Evolutionary conservation across 345 rosid species (phyloP), one percentile per base, ranked within the genome.

Genomic region (Isatis tinctoria): DNA sequence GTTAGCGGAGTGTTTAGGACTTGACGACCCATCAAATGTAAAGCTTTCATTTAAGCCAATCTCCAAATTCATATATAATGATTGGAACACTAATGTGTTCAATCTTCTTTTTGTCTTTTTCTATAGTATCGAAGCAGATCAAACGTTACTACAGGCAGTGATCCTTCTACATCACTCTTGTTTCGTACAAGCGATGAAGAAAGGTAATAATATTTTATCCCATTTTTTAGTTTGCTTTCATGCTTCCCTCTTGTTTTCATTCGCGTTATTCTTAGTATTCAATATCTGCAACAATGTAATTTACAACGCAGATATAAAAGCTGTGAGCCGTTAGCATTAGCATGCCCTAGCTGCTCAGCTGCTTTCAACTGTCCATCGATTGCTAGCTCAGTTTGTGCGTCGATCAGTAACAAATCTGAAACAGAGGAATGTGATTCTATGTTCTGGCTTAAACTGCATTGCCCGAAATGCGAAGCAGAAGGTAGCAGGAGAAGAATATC

Each of bases 21-120:
- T 92, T 51, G 99, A n/a, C n/a, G n/a, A 95, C 79, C 83, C 97
- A 70, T 88, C 97, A 43, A 92, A 86, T 96, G 99, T 95, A 84
- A 81, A 43, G 36, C 39, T 39, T 56, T 54, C 58, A 72, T 59
- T 53, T 20, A 4, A 57, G 69, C 67, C 8, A 14, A 36, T 51
- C 72, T 53, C 22, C 36, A 13, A 37, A 16, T 32, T 39, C 44
- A 27, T 33, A 16, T 22, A 22, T 18, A 28, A 22, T 35, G 54
- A 35, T 33, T 51, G 16, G 56, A 41, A n/a, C n/a, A 60, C 53
- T 60, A 44, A 48, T 70, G 18, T 17, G 5, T 77, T 44, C 24
- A 22, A 1, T 22, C 8, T 18, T 0, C 9, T 37, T 37, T 67
- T 66, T 49, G n/a, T n/a, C n/a, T n/a, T n/a, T n/a, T n/a, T n/a